Evolutionary conservation across 805 yeast genomes (phyloP).

Genomic region (Lachancea sp.): DNA sequence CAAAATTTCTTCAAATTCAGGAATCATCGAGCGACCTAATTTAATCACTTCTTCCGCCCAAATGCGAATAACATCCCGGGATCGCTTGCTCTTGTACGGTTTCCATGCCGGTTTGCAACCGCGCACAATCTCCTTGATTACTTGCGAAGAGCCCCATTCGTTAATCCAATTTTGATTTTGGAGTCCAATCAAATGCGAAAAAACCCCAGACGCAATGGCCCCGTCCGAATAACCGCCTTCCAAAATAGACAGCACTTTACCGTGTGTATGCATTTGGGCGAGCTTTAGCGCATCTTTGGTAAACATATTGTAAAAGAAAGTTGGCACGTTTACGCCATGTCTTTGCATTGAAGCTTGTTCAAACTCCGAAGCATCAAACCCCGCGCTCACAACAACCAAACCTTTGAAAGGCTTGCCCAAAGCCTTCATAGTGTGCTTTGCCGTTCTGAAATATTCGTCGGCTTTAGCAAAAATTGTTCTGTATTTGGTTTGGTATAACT

Average conservation of each 20-base stretch:
- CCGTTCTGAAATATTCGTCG: constrained; percentile 49
- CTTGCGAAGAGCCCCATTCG: constrained; percentile 57
- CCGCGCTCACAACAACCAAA: constrained; percentile 71
- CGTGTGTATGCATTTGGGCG: constrained; percentile 55
- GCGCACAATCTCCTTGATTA: constrained; percentile 56
- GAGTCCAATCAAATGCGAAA: constrained; percentile 70
- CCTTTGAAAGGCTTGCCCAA: constrained; percentile 43
- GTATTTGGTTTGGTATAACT: constrained; percentile 54
- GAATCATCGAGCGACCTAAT: constrained; percentile 58
- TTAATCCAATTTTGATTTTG: constrained; percentile 51
- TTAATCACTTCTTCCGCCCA: constrained; percentile 63
- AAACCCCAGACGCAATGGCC: constrained; percentile 71
- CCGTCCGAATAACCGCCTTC: constrained; percentile 88
- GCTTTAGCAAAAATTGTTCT: constrained; percentile 59
- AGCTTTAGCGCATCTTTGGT: constrained; percentile 66
- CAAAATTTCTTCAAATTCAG: constrained; percentile 33
- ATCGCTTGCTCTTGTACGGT: constrained; percentile 46
- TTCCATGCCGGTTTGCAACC: constrained; percentile 68
- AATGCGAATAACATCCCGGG: constrained; percentile 43
- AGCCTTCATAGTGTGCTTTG: constrained; percentile 40
- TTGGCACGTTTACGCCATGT: constrained; percentile 76
- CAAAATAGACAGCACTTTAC: constrained; percentile 58
- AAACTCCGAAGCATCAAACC: constrained; percentile 81
- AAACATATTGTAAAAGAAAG: constrained; percentile 66
- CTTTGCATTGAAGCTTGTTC: constrained; percentile 83